Evolutionary conservation across 345 rosid species (phyloP), one percentile per base, ranked within the genome.

Genomic region (Punica granatum): DNA sequence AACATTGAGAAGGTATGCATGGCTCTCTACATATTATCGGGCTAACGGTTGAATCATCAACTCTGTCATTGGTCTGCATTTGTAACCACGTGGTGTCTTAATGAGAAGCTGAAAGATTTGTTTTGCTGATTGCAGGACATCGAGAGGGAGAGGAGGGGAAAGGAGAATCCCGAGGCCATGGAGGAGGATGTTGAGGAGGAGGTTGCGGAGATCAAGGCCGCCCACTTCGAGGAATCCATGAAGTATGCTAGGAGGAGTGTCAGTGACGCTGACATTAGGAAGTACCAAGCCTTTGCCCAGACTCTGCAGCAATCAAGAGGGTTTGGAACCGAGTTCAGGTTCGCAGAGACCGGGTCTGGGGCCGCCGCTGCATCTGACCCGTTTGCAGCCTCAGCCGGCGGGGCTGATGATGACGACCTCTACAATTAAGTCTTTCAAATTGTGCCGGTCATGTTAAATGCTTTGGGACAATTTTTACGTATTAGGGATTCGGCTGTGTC

Each of bases 221-320:
- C 91, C 4, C 96, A 92, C 63, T 92, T 92, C 23, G 98, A 92
- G 80, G 98, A 92, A 69, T 90, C 98, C 3, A 90, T 90, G 95
- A 92, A 90, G 77, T 92, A 75, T 65, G 98, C 98, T 18, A 81
- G 98, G 11, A 79, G 95, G 71, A 90, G 96, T 85, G 96, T 89
- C 36, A 89, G 96, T 31, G 98, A 92, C 77, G 98, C 92, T 18
- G 98, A 88, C 67, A 90, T 90, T 35, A 88, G 96, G 72, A 90
- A 93, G 73, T 93, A 93, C 75, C 96, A 93, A 75, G 90, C 97
- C 13, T 93, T 93, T 75, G 96, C 98, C 39, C 98, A 93, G 69
- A 93, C 98, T 7, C 70, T 93, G 78, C 98, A 93, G 74, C 98
- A 93, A 51, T 90, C 98, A 0, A 83, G 98, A 81, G 98, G 98